Evolutionary conservation across 768 basidiomycete genomes (phyloP), one percentile per base, ranked within the genome.

Genomic region (Mycena filopes): DNA sequence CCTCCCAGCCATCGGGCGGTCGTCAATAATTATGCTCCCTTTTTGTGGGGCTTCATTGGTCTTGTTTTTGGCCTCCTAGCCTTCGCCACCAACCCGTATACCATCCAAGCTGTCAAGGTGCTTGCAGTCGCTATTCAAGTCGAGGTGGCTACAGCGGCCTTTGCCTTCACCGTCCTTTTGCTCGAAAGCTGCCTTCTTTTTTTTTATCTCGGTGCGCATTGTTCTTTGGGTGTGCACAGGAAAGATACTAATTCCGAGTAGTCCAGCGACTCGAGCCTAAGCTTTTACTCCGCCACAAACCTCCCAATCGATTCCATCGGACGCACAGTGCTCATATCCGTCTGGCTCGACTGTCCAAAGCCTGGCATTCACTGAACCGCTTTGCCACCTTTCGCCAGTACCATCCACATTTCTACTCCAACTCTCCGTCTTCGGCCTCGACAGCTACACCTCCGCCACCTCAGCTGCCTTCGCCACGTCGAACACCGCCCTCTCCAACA

Each of bases 291-390:
- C n/a, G 38, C 13, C 33, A 40, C n/a, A 9, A 15, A 12, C 33
- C 47, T 7, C 38, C 47, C 10, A 20, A 4, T 6, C 31, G 57
- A 41, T 59, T 49, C 18, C 57, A 50, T 31, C 57, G 57, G 16
- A 59, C 57, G 6, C 57, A 59, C 26, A 59, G 48, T 2, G 48
- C 46, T 0, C 57, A 59, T 23, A 4, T 59, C 9, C 33, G 57
- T 6, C 36, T 59, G 7, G 47, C 48, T 16, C 46, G 57, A 3
- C n/a, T 12, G 18, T 9, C 36, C 10, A 26, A 41, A 31, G 21
- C 13, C 4, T 36, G 33, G 13, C 25, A 18, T 15, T 55, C 25
- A 8, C 10, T 26, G 23, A 8, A 43, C 12, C 3, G 25, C 4
- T 18, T n/a, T 29, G 13, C 23, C 38, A 6, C 21, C 40, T 11